A percentile compares a stretch with the other conserved stretches of the same genome.
phyloP scores from a whole-genome alignment of 2,329 filamentous ascomycete species.

The Gaeumannomyces sp. region DNA sequence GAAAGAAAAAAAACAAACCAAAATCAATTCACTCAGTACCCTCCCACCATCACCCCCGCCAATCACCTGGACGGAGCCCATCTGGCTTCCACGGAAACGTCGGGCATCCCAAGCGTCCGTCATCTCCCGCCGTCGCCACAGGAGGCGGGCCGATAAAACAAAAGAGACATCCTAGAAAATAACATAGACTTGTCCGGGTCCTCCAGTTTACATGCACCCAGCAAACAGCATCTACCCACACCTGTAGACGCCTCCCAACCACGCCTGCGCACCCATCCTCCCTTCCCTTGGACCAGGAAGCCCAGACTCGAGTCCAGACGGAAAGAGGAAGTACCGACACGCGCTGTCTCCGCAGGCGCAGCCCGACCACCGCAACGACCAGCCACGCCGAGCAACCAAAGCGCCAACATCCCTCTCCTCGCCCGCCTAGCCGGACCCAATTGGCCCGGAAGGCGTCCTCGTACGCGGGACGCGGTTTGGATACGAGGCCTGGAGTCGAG shows the following conservation, averaged over 20 bases:
- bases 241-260: neutral
- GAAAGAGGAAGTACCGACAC: too few species aligned
- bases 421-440: neutral
- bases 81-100: neutral
- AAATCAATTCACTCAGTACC: neutral
- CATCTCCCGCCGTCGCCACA: neutral
- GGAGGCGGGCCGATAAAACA: neutral
- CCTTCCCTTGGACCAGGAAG: too few species aligned
- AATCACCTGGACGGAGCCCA: neutral
- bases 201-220: too few species aligned
- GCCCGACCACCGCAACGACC: neutral
- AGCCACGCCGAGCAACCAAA: neutral
- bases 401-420: neutral
- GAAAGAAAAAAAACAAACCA: neutral
- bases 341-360: too few species aligned
- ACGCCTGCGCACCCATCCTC: too few species aligned
- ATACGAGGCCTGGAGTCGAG: neutral
- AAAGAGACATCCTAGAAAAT: neutral
- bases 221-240: neutral
- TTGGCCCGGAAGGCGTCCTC: neutral
- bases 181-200: too few species aligned
- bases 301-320: too few species aligned
- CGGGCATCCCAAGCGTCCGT: neutral
- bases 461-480: neutral
- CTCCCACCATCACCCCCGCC: neutral